Evolutionary conservation across 768 basidiomycete genomes (phyloP), one percentile per base, ranked within the genome.

Genomic region (Lactarius vividus): DNA sequence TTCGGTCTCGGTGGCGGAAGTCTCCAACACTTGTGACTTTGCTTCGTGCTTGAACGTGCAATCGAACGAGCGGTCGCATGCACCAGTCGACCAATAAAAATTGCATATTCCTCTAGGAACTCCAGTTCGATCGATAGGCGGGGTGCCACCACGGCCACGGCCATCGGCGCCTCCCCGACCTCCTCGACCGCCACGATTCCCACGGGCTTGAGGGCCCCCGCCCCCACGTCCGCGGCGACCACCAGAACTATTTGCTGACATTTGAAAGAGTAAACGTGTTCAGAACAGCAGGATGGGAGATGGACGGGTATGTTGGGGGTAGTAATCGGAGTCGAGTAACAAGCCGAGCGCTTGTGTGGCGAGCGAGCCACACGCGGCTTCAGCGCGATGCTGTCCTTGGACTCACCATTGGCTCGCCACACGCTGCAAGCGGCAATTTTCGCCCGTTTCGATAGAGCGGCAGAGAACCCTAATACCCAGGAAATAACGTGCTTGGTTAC

Each of bases 71-170:
- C 67, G 70, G 40, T 64, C 53, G 44, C 76, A 77, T 10, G 61
- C 59, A 53, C 76, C 76, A 40, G 68, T 67, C 1, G 71, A 64
- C 74, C 74, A 77, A 65, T 59, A 77, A 44, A 72, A 73, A 7
- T 61, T 39, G 64, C 76, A 77, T 3, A 71, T 55, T n/a, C 72
- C 72, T 23, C 64, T 64, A 1, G 75, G 75, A 18, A 64, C 57
- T 46, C 44, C n/a, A 20, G 52, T 16, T 39, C 49, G 52, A 20
- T 65, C 69, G 23, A 52, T 40, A 40, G 63, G 53, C 16, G 59
- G 59, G 31, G 40, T 15, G 35, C 35, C 62, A 29, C 66, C 65
- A 39, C 56, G 29, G 4, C 67, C 67, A 40, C 69, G 65, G 7
- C 72, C 63, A 33, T 72, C 71, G 18, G 28, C 63, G 57, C 67